Conservation (phyloP, 192 early-diverging fungal species). For the Lunasporangiospora selenospora region DNA sequence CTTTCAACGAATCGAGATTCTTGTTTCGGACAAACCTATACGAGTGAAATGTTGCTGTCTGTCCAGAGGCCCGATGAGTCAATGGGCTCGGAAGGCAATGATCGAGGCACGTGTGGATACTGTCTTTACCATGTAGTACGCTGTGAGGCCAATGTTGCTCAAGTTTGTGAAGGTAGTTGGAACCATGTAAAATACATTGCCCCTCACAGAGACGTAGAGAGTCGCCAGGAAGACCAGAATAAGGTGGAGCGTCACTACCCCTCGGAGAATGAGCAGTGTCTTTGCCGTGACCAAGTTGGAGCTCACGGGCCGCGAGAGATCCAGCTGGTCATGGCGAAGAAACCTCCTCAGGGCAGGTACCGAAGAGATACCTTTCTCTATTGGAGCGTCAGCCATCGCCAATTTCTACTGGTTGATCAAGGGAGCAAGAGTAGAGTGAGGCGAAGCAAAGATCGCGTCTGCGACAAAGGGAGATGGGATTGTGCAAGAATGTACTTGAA, state of each 20-base stretch:
- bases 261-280: conserved; percentile 8
- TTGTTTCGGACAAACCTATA: conserved; percentile 4
- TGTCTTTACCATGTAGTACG: conserved; percentile 36
- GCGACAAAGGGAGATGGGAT: too few species aligned
- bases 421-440: not conserved
- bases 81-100: too few species aligned
- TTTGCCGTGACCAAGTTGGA: conserved; percentile 37
- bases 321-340: conserved; percentile 23
- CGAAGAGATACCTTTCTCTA: too few species aligned
- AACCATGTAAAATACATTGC: conserved; percentile 44
- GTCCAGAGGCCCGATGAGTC: too few species aligned
- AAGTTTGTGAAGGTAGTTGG: conserved; percentile 44
- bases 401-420: too few species aligned
- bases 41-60: conserved; percentile 41
- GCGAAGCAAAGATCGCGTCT: not conserved
- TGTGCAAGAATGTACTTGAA: too few species aligned
- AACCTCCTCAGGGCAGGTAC: too few species aligned
- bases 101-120: not conserved
- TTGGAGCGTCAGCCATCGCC: too few species aligned
- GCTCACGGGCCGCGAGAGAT: conserved; percentile 17
- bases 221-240: conserved; percentile 39
- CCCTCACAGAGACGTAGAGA: conserved; percentile 39
- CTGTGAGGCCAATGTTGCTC: conserved; percentile 44
- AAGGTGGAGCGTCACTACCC: conserved; percentile 20
- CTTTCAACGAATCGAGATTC: conserved; percentile 8